A percentile compares a stretch with the other conserved stretches of the same genome.
Conservation (phyloP, 208 protist species). For the Tetramitus jugosus region DNA sequence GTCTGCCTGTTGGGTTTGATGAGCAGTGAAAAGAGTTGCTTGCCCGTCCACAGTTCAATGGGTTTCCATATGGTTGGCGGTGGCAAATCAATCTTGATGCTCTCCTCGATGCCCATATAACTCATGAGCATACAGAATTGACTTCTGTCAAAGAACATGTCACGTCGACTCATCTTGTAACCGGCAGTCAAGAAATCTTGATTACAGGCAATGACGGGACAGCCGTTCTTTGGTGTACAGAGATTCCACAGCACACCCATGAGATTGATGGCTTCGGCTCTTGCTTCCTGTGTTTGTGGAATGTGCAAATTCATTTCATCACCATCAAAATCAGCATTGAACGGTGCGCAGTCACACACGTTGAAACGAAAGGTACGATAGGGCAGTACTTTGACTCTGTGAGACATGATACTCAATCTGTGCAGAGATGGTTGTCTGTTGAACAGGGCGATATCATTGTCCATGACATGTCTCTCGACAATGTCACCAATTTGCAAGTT, state of each 20-base stretch:
- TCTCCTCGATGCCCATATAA: slow-evolving; percentile 57
- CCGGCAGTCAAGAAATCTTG: slow-evolving; percentile 98
- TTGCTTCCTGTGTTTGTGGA: slow-evolving; percentile 97
- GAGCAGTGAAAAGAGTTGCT: slow-evolving; percentile 93
- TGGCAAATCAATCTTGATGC: slow-evolving; percentile 75
- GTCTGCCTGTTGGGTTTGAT: slow-evolving; percentile 44
- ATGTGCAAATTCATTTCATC: slow-evolving; percentile 99
- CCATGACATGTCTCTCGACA: slow-evolving; percentile 97
- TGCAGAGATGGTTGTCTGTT: slow-evolving; percentile 99
- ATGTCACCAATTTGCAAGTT: slow-evolving; percentile 87
- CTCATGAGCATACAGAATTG: slow-evolving; percentile 73
- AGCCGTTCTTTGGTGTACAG: slow-evolving; percentile 93
- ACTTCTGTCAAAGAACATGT: slow-evolving; percentile 87
- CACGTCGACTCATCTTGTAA: slow-evolving; percentile 88
- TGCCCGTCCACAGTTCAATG: slow-evolving; percentile 95
- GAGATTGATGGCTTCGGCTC: slow-evolving; percentile 87
- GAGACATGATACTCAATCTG: slow-evolving; percentile 97
- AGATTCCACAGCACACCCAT: slow-evolving; percentile 95
- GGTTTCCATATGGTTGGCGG: slow-evolving; percentile 93
- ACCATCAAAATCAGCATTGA: slow-evolving; percentile 99
- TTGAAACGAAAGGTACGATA: slow-evolving; percentile 99
- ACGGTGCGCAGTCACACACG: slow-evolving; percentile 94
- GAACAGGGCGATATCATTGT: slow-evolving; percentile 96
- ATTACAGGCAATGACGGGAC: slow-evolving; percentile 93
- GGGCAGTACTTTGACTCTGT: slow-evolving; percentile 81